Evolutionary conservation across 305 asterid genomes (phyloP), one percentile per base, ranked within the genome.

Genomic region (Solanum hybrid): DNA sequence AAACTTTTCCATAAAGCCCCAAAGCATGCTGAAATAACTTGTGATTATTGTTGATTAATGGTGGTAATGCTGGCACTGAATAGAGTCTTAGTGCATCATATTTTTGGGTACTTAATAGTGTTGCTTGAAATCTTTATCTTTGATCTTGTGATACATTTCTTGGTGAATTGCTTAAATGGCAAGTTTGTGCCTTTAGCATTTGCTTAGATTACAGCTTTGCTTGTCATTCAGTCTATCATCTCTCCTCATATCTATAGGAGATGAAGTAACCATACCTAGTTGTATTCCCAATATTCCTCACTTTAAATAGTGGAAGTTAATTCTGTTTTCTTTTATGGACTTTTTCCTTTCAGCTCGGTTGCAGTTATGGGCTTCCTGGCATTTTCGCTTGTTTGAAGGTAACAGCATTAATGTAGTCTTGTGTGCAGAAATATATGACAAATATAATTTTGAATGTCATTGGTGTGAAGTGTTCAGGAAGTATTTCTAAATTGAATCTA

Each of bases 301-400:
- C 45, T 31, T 56, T 29, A 22, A 51, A 84, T 56, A 17, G 22
- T 85, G 76, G 76, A 85, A 32, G 76, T 85, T 85, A 31, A 56
- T 31, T 56, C 75, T 85, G 76, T 56, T 56, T 85, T 32, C 11
- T 38, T 35, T 71, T 45, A 12, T 37, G 36, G 38, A 19, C 45
- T 77, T 76, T 19, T 85, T 81, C 51, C 77, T 64, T 90, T 38
- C 91, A 91, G 93, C 93, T 91, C 89, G 86, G 89, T 87, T 90
- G 92, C 91, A 80, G 89, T 76, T 85, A 87, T 78, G 93, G 93
- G 89, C 91, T 87, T 31, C 91, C 92, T 13, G 93, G 93, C 37
- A 91, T 91, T 60, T 90, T 90, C 26, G 91, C 93, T 89, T 90
- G 92, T 79, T 90, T 91, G 60, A 91, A 91, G 93, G 93, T 91